phyloP scores from a whole-genome alignment of 2,329 filamentous ascomycete species.

The Paecilomyces sp. region DNA sequence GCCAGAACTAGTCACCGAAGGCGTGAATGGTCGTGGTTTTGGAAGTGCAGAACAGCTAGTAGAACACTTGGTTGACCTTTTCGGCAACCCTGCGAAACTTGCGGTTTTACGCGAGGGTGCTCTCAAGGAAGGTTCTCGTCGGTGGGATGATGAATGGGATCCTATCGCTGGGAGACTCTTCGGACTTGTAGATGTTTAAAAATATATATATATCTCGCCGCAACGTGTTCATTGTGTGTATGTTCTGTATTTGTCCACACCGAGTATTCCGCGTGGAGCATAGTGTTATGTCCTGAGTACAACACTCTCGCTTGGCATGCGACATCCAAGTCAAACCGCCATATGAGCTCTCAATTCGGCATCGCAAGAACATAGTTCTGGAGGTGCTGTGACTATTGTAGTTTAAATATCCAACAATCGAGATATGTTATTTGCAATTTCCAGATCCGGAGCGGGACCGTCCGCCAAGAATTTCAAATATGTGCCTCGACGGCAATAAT shows the following conservation, averaged over 20 bases:
- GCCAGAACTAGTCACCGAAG: conserved; percentile 81
- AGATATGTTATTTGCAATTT: neutral
- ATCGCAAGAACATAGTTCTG: too few species aligned
- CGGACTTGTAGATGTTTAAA: conserved; percentile 30
- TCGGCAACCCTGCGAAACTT: conserved; percentile 53
- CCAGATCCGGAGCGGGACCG: neutral
- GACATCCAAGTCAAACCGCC: too few species aligned
- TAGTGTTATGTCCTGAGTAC: too few species aligned
- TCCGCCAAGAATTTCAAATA: neutral
- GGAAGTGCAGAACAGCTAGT: conserved; percentile 61
- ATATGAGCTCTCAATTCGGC: too few species aligned
- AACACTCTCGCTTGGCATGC: too few species aligned
- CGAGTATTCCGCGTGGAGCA: too few species aligned
- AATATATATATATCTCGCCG: neutral
- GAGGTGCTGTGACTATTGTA: too few species aligned
- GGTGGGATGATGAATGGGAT: conserved; percentile 95
- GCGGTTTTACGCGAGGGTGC: conserved; percentile 61
- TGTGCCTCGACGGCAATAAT: neutral
- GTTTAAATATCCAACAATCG: neutral
- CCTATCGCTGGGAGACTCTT: conserved; percentile 68
- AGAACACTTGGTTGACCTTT: conserved; percentile 56
- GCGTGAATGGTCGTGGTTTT: conserved; percentile 81
- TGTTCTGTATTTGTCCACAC: too few species aligned
- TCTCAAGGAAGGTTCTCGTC: conserved; percentile 61
- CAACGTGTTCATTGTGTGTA: neutral